Evolutionary conservation across 345 rosid genomes (phyloP), one percentile per base, ranked within the genome.

Genomic region (Hibiscus tridactylites): DNA sequence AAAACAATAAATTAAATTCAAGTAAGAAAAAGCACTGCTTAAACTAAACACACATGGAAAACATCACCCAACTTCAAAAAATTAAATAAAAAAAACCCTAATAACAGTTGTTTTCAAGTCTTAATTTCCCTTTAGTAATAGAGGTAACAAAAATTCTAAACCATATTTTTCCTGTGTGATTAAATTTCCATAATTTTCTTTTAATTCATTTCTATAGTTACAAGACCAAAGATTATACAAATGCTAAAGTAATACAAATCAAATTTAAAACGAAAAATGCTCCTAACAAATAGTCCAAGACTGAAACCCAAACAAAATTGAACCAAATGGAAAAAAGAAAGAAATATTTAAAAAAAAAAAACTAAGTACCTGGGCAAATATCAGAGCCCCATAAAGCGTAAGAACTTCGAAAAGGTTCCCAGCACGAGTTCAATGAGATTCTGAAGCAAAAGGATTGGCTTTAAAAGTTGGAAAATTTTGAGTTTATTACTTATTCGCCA

Each of bases 401-500:
- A 39, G 44, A 39, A 61, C 71, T 15, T 19, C 2, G 26, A 49
- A 52, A 50, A 61, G 19, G 68, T 50, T 29, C 2, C 42, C 53
- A 47, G 5, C 54, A 50, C 17, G 17, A 67, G 21, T 44, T 58
- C 46, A 16, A 3, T 16, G 59, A 68, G 71, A 68, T 68, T 59
- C 49, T 17, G 42, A 66, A 63, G 74, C 29, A 46, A 66, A 70
- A 42, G 2, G 1, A 68, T 44, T 21, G 24, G 42, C 61, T 39
- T 53, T 9, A 29, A 29, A 68, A 9, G 12, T 4, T 19, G 0
- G 12, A 68, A 50, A 16, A 3, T 16, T 9, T 19, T 17, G 28
- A 24, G 35, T 66, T 60, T 24, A 53, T 29, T 31, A 52, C 76
- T 73, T 70, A 6, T n/a, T 74, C 71, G 61, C 79, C 77, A 74